Evolutionary conservation across 2,329 filamentous ascomycete genomes (phyloP).

Genomic region (Graphiopsis chlorocephala): DNA sequence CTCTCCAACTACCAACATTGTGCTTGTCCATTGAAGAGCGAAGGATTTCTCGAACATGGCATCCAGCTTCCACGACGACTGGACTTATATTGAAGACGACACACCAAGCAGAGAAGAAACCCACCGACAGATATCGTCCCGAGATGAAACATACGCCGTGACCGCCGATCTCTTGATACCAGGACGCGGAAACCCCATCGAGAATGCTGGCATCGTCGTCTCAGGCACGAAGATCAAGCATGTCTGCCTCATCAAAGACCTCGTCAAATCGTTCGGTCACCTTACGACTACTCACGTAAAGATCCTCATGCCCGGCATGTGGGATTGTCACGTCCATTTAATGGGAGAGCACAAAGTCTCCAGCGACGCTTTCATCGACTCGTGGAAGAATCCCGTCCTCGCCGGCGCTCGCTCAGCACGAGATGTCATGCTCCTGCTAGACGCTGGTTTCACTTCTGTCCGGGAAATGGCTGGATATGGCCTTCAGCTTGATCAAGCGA

Average conservation of each 20-base stretch:
- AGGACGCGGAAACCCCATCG: conserved; percentile 45
- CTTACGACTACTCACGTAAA: conserved; percentile 37
- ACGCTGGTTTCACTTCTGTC: conserved; percentile 52
- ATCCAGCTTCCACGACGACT: neutral
- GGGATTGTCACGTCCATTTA: conserved; percentile 54
- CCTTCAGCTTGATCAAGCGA: conserved; percentile 43
- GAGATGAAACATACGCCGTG: conserved; percentile 10
- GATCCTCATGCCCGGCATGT: conserved; percentile 52
- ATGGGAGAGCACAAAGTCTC: conserved; percentile 35
- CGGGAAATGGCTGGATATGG: conserved; percentile 50
- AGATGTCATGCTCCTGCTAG: conserved; percentile 43
- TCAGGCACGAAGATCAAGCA: conserved; percentile 41
- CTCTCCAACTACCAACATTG: neutral
- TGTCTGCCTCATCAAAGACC: conserved; percentile 34
- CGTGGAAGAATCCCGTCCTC: conserved; percentile 29
- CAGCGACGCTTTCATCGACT: conserved; percentile 24
- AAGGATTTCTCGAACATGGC: neutral
- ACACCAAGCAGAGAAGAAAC: neutral
- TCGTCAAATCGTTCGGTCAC: conserved; percentile 17
- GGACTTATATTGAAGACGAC: neutral
- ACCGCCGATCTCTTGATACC: conserved; percentile 45
- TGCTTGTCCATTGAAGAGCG: neutral
- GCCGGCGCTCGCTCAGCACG: conserved; percentile 43
- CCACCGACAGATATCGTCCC: neutral
- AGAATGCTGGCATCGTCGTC: conserved; percentile 41